Evolutionary conservation across 208 protist genomes (phyloP), one percentile per base, ranked within the genome.

Genomic region (Acanthamoeba lenticulata): DNA sequence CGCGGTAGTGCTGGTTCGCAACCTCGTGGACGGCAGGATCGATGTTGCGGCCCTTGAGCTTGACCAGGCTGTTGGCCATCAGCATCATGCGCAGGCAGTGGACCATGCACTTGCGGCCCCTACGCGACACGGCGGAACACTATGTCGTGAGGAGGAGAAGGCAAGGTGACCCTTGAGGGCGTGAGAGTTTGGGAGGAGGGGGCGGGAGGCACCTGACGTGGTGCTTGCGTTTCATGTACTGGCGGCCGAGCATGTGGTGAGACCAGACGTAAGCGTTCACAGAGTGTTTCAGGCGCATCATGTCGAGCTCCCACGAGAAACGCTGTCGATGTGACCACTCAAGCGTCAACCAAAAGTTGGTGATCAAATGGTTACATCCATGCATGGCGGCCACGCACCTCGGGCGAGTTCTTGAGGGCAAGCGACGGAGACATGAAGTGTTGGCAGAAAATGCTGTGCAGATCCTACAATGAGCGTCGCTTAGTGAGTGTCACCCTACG

Each of bases 361-460:
- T n/a, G n/a, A n/a, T n/a, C n/a, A n/a, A n/a, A n/a, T n/a, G n/a
- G n/a, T n/a, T n/a, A n/a, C 2, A 27, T n/a, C n/a, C n/a, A n/a
- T n/a, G n/a, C 0, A n/a, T 60, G 1, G 52, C 1, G 52, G 52
- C 1, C 24, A 27, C 15, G 15, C 55, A 77, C 65, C 65, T 77
- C 65, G 19, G 65, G 65, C 32, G 65, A 77, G 65, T 77, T 77
- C 65, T 77, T 77, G 4, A 77, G 65, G 1, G 65, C 65, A 17
- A 77, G 65, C 29, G 29, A 42, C 29, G 65, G 38, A 77, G 65
- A 32, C 36, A 77, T 2, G 34, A 77, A 77, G 65, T 77, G 6
- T 17, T 77, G 65, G 65, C 65, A 77, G 29, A 77, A 32, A n/a
- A 77, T 77, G 65, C 65, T 77, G 32, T 77, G 65, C 65, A 77